Evolutionary conservation across 257 asterid species (phyloP), one percentile per base, ranked within the genome.

Genomic region (Ilex aquifolium): DNA sequence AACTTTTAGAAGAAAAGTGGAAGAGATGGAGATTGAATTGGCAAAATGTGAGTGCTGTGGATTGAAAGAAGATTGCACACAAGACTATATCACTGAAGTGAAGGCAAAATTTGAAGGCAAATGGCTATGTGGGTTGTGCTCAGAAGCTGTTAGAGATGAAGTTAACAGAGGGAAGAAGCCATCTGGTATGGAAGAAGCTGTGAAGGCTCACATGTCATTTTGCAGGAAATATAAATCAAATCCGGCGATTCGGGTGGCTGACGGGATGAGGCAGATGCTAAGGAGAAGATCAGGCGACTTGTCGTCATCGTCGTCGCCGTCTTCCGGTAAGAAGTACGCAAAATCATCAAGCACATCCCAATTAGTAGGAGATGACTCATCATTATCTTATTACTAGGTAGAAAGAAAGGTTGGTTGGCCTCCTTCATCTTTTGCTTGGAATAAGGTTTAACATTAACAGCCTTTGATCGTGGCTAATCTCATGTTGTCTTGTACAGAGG

Each of bases 21-120:
- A 46, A 14, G 48, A 74, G 3, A 86, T 88, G 96, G 98, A 91
- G 32, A 83, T 82, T 32, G 96, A 86, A 67, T 39, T 83, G 76
- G 92, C 72, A 30, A 85, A 77, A 86, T 91, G 98, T 54, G 98
- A 85, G 68, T 91, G 98, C 63, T 91, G 95, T 76, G 96, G 95
- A 7, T 46, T 91, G 61, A 88, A 86, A 63, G 98, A 91, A 65
- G 98, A 91, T 16, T 91, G 96, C 76, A 91, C 98, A 3, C 88
- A 77, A 51, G 89, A 76, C 0, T 91, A 91, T 82, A 91, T 91
- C 2, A 74, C 67, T 1, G 76, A 75, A 50, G 95, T 91, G 60
- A 88, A 85, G 71, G 61, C 74, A 0, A 84, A 83, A 5, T 91
- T 88, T 62, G 80, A 83, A 6, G 98, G 95, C 2, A 88, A 88